Evolutionary conservation across 2,329 filamentous ascomycete genomes (phyloP), one percentile per base, ranked within the genome.

Genomic region (Beauveria varroae): DNA sequence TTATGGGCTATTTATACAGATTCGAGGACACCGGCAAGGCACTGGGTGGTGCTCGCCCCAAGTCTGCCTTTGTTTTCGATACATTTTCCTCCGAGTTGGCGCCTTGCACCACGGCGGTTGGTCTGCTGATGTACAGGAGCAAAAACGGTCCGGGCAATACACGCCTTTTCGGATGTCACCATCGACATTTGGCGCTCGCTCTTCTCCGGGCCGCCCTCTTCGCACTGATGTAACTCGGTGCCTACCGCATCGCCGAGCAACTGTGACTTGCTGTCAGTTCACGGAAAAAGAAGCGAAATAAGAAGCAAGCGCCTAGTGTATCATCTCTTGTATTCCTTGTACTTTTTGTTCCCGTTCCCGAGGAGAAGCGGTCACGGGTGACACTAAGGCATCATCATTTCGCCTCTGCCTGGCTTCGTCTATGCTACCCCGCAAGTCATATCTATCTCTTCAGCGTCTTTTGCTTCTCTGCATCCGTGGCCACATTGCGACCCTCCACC

Each of bases 391-490:
- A 24, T 12, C 18, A 22, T 26, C 44, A 12, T 16, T 22, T 22
- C 22, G 16, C 44, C 44, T 37, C 34, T 16, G 7, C 5, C 20
- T 1, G 16, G 44, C 20, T 16, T n/a, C 9, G 14, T 50, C 22
- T 28, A 28, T 24, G 12, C 16, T n/a, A 28, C 40, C 51, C 22
- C 26, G 8, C 18, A 20, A 40, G 5, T 24, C 30, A 16, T 22
- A 7, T 60, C 65, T 75, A 87, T 71, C 85, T 75, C 77, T 87
- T 88, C 68, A 87, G 66, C 6, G 84, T 87, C 79, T 86, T 87
- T 73, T 87, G 93, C 84, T 99, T 99, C 84, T 97, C 93, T 1
- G 92, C 95, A 79, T 95, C 90, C 64, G 86, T 88, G 46, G 91
- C 88, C 66, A 91, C 83, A 67, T 88, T 81, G 66, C 88, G 84